Evolutionary conservation across 164 flowering plant species (phyloP), one percentile per base, ranked within the genome.

Genomic region (Stephania yunnanensis): DNA sequence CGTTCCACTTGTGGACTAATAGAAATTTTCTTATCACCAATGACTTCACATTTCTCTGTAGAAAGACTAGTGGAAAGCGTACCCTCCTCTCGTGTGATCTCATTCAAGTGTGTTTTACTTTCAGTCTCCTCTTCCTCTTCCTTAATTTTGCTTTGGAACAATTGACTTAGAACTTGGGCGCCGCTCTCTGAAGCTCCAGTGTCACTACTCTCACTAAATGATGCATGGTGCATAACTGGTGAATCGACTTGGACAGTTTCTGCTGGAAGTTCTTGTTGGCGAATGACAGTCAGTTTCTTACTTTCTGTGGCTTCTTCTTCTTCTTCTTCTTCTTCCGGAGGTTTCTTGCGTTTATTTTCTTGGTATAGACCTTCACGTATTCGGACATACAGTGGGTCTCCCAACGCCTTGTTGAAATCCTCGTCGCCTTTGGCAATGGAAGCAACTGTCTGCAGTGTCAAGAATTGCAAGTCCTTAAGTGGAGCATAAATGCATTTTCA

Each of bases 1-100:
- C 81, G 80, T 82, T 88, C 80, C 68, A 91, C 98, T 73, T 88
- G 84, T 17, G 89, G 86, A 58, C 95, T 87, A 50, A 89, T 79
- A 74, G 10, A 55, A 22, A 81, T 69, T 10, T 78, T 79, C 67
- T 71, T 83, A 25, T 75, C 81, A 55, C 71, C 70, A 50, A 72
- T 76, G 19, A 64, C 78, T 63, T 13, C 50, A 45, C 72, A 13
- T 55, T 73, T 75, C 31, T 74, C 79, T 19, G 46, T 73, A 61
- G 20, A 69, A 50, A 69, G 45, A 52, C 68, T 64, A 45, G 36
- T 58, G 53, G 78, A 46, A 74, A 66, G 15, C 52, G 58, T 55
- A 71, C 69, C 44, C 8, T 50, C 31, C 20, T 17, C 68, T 68
- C 70, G 9, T 17, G 45, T 44, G 65, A 46, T 69, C 58, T 73